Base-by-base conservation (phyloP, 2,329 filamentous ascomycete species). In the Phaeosphaeria sp. region DNA sequence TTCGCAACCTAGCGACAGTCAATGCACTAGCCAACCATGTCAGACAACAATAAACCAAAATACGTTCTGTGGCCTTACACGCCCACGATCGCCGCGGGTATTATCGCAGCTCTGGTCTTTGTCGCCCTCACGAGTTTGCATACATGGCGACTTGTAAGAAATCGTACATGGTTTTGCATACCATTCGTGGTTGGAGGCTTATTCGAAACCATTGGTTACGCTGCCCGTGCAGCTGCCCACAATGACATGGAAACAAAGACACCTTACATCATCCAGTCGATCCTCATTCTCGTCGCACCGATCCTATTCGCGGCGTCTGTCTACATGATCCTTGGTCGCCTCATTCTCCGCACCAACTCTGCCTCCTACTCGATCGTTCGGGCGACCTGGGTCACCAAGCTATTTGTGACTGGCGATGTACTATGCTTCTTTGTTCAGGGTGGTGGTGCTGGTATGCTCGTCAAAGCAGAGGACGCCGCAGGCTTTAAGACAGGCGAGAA, bases 381-480 rank as follows among this genome's bases (percentile, higher is more conserved):
- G 1, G 71, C 76, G 1, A 75, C 58, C 7, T 82, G 81, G 78
- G 69, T 87, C 6, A 87, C 85, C 2, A 83, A 80, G 53, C 75
- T 83, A 36, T 88, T 88, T 58, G 84, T 88, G 3, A 50, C 69
- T 6, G 83, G 84, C 33, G 85, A 88, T 61, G 67, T 87, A 3
- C 49, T 85, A 6, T 83, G 81, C 1, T 84, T 88, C 65, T 30
- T 81, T 2, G 70, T 86, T 2, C 85, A 87, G 67, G 76, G 75
- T 15, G 75, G 73, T 25, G 83, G 82, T 25, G 81, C 80, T n/a
- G 81, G 79, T 36, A 79, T 81, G 15, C 68, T 82, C 15, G 64
- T 66, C 9, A 56, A 63, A 30, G 68, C 73, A 0, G 69, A 69
- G 1, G 67, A 71, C 23, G 21, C 62, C 6, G 36, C 58, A 49